phyloP scores from a whole-genome alignment of 2,329 filamentous ascomycete genomes.

The Neurospora sp. region DNA sequence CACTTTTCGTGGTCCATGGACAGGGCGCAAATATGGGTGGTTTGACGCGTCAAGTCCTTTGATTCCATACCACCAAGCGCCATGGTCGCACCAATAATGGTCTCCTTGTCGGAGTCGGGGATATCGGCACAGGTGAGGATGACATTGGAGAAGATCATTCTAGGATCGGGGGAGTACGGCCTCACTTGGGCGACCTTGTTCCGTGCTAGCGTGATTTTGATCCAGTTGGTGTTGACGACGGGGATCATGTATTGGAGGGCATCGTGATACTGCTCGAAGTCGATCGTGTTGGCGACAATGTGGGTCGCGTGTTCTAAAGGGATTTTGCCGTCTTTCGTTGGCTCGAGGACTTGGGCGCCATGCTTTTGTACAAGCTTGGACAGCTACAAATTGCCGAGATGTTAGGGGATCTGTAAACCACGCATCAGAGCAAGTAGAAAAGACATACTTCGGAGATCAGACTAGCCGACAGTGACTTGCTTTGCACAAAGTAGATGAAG shows the following conservation, averaged over 20 bases:
- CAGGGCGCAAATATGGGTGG: conserved; percentile 84
- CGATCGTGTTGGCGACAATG: conserved; percentile 63
- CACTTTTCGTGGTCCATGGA: conserved; percentile 67
- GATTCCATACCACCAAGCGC: conserved; percentile 82
- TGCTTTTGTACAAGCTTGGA: conserved; percentile 30
- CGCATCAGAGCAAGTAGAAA: not conserved
- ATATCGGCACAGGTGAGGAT: conserved; percentile 76
- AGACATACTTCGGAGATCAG: conserved; percentile 14
- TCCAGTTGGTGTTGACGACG: conserved; percentile 76
- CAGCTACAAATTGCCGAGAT: conserved; percentile 8
- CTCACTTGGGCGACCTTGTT: conserved; percentile 67
- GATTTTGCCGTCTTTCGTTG: conserved; percentile 38
- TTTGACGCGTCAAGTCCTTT: conserved; percentile 58
- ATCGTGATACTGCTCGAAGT: conserved; percentile 79
- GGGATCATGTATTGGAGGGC: conserved; percentile 71
- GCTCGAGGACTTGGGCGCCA: conserved; percentile 40
- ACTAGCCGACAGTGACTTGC: conserved; percentile 14
- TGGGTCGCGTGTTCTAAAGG: conserved; percentile 41
- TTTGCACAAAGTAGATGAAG: conserved; percentile 17
- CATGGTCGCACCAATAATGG: conserved; percentile 80
- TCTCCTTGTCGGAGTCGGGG: conserved; percentile 78
- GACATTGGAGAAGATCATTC: conserved; percentile 81
- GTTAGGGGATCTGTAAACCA: not conserved
- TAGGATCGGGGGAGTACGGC: conserved; percentile 82
- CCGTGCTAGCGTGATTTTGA: conserved; percentile 59